Percentiles rank a stretch among this genome's conserved stretches.
Evolutionary conservation across 2,329 filamentous ascomycete species (phyloP).

Genomic region (Fusarium avenaceum): DNA sequence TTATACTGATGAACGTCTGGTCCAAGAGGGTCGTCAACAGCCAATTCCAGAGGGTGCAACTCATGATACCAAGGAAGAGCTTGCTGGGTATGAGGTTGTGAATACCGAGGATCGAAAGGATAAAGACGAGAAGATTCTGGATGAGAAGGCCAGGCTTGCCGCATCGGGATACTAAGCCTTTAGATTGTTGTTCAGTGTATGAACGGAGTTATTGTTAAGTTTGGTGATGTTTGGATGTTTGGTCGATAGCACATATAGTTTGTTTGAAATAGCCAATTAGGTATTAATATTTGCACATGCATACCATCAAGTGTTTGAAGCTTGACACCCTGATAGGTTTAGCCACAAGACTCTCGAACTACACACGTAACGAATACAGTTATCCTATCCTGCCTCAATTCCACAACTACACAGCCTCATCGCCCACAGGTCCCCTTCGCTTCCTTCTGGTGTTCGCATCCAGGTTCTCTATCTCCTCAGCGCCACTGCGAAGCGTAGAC

Average conservation of each 20-base stretch:
- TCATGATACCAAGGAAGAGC: conserved; percentile 37
- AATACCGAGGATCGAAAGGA: conserved; percentile 10
- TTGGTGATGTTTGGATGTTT: neutral
- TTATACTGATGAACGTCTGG: conserved; percentile 30
- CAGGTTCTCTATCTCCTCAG: conserved; percentile 35
- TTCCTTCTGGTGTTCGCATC: conserved; percentile 37
- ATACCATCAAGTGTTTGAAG: neutral
- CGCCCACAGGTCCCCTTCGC: conserved; percentile 31
- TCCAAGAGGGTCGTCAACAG: neutral
- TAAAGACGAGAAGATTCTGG: conserved; percentile 29
- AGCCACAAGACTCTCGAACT: neutral
- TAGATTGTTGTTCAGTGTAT: neutral
- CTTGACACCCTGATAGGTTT: neutral
- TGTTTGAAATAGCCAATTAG: neutral
- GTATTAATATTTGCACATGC: neutral
- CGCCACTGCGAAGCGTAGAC: conserved; percentile 35
- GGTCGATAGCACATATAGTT: too few relatives aligned
- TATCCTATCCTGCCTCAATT: neutral
- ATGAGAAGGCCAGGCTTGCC: conserved; percentile 50
- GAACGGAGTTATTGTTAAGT: neutral
- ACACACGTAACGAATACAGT: neutral
- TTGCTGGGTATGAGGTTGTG: conserved; percentile 32
- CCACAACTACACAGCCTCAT: conserved; percentile 32
- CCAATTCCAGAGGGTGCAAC: neutral
- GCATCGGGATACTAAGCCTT: conserved; percentile 37